phyloP scores from a whole-genome alignment of 768 basidiomycete genomes.

The Rhizopogon roseolus region DNA sequence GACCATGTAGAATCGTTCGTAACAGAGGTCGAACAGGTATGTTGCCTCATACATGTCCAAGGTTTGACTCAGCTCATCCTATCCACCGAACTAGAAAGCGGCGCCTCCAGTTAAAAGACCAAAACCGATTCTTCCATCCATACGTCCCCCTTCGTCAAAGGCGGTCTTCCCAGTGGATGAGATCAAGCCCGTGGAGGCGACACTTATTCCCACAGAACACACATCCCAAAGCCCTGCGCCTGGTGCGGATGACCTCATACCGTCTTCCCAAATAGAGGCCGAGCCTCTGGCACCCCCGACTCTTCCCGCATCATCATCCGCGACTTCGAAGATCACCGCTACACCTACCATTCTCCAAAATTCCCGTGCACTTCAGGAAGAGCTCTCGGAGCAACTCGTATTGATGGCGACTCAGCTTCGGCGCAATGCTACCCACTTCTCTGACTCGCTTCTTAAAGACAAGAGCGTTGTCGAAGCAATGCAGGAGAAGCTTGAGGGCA shows the following conservation, averaged over 20 bases:
- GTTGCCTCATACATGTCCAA: neutral
- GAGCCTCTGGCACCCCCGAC: conserved; percentile 11
- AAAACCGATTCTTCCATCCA: conserved; percentile 45
- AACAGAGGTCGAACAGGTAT: conserved; percentile 49
- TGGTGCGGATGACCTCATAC: conserved; percentile 29
- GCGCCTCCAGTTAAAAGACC: conserved; percentile 36
- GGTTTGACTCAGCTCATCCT: neutral
- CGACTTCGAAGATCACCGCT: conserved; percentile 30
- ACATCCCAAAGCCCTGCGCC: conserved; percentile 7
- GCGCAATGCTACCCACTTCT: conserved; percentile 77
- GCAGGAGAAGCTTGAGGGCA: conserved; percentile 69
- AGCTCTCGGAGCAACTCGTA: conserved; percentile 69
- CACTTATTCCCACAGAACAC: conserved; percentile 20
- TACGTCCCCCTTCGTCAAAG: conserved; percentile 38
- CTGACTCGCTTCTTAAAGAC: conserved; percentile 68
- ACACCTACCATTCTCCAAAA: conserved; percentile 43
- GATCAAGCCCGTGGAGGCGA: conserved; percentile 12
- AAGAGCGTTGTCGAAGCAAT: conserved; percentile 63
- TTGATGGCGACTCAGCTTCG: conserved; percentile 88
- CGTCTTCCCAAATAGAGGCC: conserved; percentile 28
- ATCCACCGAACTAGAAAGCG: conserved; percentile 29
- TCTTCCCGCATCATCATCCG: conserved; percentile 19
- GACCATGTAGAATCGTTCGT: conserved; percentile 52
- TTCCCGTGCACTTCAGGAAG: conserved; percentile 64
- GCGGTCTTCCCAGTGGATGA: neutral